Base-by-base conservation (phyloP, 805 yeast species). In the Candida pseudoglaebosa region DNA sequence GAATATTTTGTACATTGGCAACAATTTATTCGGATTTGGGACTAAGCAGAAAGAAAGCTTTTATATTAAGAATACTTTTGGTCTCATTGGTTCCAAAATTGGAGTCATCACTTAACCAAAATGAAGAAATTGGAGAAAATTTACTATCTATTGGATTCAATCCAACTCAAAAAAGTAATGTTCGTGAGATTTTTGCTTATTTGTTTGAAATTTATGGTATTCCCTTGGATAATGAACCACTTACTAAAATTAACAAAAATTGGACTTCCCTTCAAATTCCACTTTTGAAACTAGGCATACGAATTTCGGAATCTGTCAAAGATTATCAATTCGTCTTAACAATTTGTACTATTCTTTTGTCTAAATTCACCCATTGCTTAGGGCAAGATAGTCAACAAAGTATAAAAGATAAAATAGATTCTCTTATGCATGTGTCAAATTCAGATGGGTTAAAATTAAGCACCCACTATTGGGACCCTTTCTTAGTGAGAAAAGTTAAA, bases 381-480 rank as follows among this genome's bases (percentile, higher is more conserved):
- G 65, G 77, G 0, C 62, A 64, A 6, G 73, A 70, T 8, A 93
- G 85, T 48, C 95, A 86, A 52, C 44, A 59, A 2, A 56, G 56
- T 10, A 43, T 82, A 7, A 61, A 54, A 40, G 56, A 59, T 2
- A 61, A 55, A 37, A 53, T 65, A 15, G 59, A 56, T 19, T 41
- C 48, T 33, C 39, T 59, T 9, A 36, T 52, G 1, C 45, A 46
- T 20, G 19, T 45, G 9, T 44, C 59, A 24, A 58, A 24, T 40
- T 54, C 43, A 51, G 63, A 42, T 34, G 56, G 31, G 12, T 50
- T 60, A 9, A 41, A 52, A 6, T 46, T 66, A 9, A 48, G 48
- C 1, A 44, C 61, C 8, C 60, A 66, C 1, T 87, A 86, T 50
- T 86, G 95, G 86, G 96, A 91, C 56, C 79, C 82, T 1, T 73